A percentile compares a stretch with the other conserved stretches of the same genome.
These are phyloP conservation scores for Aphanomyces invadans DNA, from an alignment of 352 stramenopile species.

Conservation along the genomic window DNA sequence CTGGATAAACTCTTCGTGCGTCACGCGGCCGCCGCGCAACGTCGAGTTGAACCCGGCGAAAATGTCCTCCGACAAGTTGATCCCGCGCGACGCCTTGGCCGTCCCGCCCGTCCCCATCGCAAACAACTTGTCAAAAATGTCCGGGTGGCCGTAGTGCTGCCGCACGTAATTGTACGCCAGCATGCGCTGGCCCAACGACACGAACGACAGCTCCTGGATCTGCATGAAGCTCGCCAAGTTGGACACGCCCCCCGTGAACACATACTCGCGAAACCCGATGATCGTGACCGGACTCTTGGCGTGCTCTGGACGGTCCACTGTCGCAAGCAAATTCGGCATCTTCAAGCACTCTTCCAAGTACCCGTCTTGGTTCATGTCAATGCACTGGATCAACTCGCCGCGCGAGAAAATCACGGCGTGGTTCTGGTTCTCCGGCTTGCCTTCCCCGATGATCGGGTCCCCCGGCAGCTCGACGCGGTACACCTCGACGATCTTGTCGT, in stretches of 20 bases:
- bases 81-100: slow-evolving; percentile 71
- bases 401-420: slow-evolving; percentile 83
- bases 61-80: slow-evolving; percentile 85
- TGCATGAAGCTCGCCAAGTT: slow-evolving; percentile 83
- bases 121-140: slow-evolving; percentile 85
- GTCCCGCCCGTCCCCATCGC: slow-evolving; percentile 75
- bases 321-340: slow-evolving; percentile 75
- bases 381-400: slow-evolving; percentile 80
- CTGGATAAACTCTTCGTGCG: slow-evolving; percentile 80
- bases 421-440: slow-evolving; percentile 87
- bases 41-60: slow-evolving; percentile 82
- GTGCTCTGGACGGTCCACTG: slow-evolving; percentile 59
- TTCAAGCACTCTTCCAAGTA: slow-evolving; percentile 69
- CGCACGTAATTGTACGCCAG: slow-evolving; percentile 63
- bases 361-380: slow-evolving; percentile 87
- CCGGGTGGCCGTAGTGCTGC: slow-evolving; percentile 80
- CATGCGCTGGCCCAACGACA: slow-evolving; percentile 77
- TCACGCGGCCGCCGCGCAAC: slow-evolving; percentile 58
- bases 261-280: slow-evolving; percentile 79
- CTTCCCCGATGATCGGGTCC: slow-evolving; percentile 77
- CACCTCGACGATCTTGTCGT: slow-evolving; percentile 68
- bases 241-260: slow-evolving; percentile 76
- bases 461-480: slow-evolving; percentile 78
- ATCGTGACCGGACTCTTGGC: slow-evolving; percentile 72
- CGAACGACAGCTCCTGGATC: slow-evolving; percentile 79